Evolutionary conservation across 1,284 basidiomycete genomes (phyloP).

Genomic region (Naganishia sp.): DNA sequence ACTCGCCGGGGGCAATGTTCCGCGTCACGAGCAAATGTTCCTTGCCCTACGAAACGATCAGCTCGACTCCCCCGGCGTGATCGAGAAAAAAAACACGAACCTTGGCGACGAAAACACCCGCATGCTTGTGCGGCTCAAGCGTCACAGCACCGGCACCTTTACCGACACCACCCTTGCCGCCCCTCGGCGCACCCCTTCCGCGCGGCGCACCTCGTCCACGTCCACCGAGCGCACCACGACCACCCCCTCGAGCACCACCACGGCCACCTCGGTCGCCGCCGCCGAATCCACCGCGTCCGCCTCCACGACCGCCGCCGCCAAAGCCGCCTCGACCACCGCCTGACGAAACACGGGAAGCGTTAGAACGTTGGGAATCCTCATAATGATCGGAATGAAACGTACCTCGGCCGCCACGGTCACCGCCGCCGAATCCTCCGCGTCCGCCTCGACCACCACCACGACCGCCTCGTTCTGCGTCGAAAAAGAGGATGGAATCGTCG

Average conservation of each 20-base stretch:
- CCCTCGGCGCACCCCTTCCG: constrained; percentile 45
- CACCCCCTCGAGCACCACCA: constrained; percentile 44
- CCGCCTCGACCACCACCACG: constrained; percentile 34
- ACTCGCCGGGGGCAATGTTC: constrained; percentile 95
- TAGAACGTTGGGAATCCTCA: neutral
- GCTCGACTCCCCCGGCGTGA: too few species aligned
- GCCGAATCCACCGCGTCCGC: constrained; percentile 43
- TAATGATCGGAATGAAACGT: neutral
- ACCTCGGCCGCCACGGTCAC: constrained; percentile 5
- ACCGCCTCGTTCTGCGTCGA: constrained; percentile 32
- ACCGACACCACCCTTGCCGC: constrained; percentile 60
- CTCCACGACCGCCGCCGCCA: constrained; percentile 50
- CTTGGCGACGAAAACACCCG: constrained; percentile 90
- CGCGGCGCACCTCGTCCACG: constrained; percentile 42
- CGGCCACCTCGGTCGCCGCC: constrained; percentile 45
- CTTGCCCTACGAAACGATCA: constrained; percentile 58
- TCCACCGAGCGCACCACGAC: constrained; percentile 35
- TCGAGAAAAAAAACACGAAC: constrained; percentile 50
- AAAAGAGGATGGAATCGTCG: neutral
- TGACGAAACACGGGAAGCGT: neutral
- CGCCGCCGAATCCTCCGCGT: constrained; percentile 41
- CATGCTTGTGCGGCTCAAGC: constrained; percentile 92
- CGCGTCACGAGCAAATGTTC: constrained; percentile 97
- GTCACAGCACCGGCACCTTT: constrained; percentile 78
- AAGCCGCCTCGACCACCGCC: constrained; percentile 33